Evolutionary conservation across 106 monocot species (phyloP).

Genomic region (Chionographis japonica): DNA sequence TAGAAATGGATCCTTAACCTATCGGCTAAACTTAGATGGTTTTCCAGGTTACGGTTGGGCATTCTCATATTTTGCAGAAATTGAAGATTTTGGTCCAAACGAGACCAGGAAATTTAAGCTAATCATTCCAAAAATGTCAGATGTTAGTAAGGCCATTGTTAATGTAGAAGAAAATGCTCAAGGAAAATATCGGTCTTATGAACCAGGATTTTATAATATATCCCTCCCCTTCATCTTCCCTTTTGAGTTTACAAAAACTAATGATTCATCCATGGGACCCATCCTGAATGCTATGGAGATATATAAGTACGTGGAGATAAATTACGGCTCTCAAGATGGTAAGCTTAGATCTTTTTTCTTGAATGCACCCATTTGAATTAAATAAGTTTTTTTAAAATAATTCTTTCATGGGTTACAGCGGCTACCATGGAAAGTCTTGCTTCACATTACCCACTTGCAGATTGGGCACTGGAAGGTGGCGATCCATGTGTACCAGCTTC

Average conservation of each 20-base stretch:
- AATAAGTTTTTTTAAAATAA: no score
- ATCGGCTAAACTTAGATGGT: slow-evolving; percentile 54
- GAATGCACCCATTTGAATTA: not conserved
- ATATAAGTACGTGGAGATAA: slow-evolving; percentile 36
- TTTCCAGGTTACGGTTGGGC: slow-evolving; percentile 59
- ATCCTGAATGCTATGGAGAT: slow-evolving; percentile 54
- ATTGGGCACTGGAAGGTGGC: slow-evolving; percentile 50
- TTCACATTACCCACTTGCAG: slow-evolving; percentile 20
- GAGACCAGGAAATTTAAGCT: slow-evolving; percentile 46
- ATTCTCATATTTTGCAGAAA: slow-evolving; percentile 41
- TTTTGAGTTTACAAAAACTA: slow-evolving; percentile 43
- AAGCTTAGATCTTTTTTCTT: not conserved
- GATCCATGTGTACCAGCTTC: slow-evolving; percentile 46
- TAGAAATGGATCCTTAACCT: slow-evolving; percentile 51
- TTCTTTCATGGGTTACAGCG: slow-evolving; percentile 9
- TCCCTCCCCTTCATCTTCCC: slow-evolving; percentile 43
- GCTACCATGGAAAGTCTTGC: slow-evolving; percentile 21
- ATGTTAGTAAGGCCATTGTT: slow-evolving; percentile 18
- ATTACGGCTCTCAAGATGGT: slow-evolving; percentile 39
- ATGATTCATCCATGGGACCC: slow-evolving; percentile 42
- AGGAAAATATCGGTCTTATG: slow-evolving; percentile 35
- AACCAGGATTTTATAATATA: slow-evolving; percentile 40
- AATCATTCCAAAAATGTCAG: slow-evolving; percentile 25
- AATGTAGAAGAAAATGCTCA: slow-evolving; percentile 53
- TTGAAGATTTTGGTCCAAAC: slow-evolving; percentile 33